phyloP scores from a whole-genome alignment of 1,284 basidiomycete genomes.

The Stygiomarasmius scandens region DNA sequence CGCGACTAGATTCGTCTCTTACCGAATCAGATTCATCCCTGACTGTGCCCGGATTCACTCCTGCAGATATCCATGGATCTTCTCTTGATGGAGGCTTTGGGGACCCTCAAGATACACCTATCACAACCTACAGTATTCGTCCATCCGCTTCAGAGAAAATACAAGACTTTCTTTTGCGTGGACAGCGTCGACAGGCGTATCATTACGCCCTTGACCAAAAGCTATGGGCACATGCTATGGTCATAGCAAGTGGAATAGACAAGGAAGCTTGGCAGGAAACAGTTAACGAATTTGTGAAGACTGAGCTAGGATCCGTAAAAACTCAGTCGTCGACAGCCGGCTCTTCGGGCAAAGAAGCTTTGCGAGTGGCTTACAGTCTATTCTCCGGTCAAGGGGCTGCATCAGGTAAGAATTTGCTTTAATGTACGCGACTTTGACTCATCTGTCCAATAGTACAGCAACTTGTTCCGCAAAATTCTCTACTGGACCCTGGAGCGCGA shows the following conservation, averaged over 20 bases:
- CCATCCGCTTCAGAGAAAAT: slow-evolving; percentile 76
- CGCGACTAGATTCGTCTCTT: slow-evolving; percentile 41
- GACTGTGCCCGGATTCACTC: slow-evolving; percentile 24
- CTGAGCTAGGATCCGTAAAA: slow-evolving; percentile 64
- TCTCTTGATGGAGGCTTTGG: slow-evolving; percentile 16
- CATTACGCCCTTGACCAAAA: slow-evolving; percentile 86
- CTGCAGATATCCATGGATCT: slow-evolving; percentile 22
- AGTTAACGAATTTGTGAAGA: slow-evolving; percentile 82
- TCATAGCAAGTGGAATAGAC: slow-evolving; percentile 93
- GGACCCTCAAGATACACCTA: slow-evolving; percentile 40
- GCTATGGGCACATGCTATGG: slow-evolving; percentile 95
- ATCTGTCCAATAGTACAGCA: slow-evolving; percentile 64
- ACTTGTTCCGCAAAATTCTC: slow-evolving; percentile 62
- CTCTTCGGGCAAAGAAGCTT: slow-evolving; percentile 63
- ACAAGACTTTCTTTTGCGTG: slow-evolving; percentile 77
- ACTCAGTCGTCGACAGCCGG: slow-evolving; percentile 23
- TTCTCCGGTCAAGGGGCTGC: slow-evolving; percentile 83
- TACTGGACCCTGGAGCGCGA: slow-evolving; percentile 40
- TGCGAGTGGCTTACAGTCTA: slow-evolving; percentile 85
- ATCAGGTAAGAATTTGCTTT: slow-evolving; percentile 54
- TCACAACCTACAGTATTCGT: slow-evolving; percentile 54
- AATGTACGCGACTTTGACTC: slow-evolving; percentile 5
- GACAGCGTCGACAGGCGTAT: slow-evolving; percentile 87
- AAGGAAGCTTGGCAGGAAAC: slow-evolving; percentile 93
- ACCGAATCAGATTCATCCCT: slow-evolving; percentile 3